Base-by-base conservation (phyloP, 768 basidiomycete genomes). In the Roridomyces roridus region DNA sequence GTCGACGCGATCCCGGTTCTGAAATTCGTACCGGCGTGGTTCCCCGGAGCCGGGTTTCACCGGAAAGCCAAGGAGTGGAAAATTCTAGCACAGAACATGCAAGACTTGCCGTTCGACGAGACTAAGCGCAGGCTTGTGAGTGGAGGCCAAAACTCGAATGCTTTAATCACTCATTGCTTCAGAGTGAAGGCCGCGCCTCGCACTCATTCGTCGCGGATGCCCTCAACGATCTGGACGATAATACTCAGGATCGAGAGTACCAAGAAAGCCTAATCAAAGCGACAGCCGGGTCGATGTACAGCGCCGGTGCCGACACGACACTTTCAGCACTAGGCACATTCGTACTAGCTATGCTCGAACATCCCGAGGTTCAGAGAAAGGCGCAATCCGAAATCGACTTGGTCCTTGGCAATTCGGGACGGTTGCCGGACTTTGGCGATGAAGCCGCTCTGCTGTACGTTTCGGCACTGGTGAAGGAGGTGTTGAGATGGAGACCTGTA, bases 31-130 rank as follows among this genome's bases (percentile, higher is more conserved):
- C 74, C 72, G 1, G 46, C 46, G 5, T 82, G 80, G 79, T 26
- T 81, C 10, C 80, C 80, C 24, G 81, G 81, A 1, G 74, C 77
- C 9, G 73, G 73, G 26, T 82, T 80, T 64, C 71, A 81, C 56
- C 69, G 67, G 29, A 70, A 67, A 37, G 79, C 79, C 2, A 65
- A 68, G 24, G 43, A 62, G 35, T 73, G 76, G 62, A 68, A 68
- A 24, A 67, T 62, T 18, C 61, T 72, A 8, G 69, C 71, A 14
- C 53, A 68, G 7, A 68, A 73, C 17, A 73, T 79, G 69, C 66
- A 71, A 17, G 70, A 77, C 29, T 59, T 68, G 7, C 80, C 80
- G 0, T 81, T 77, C 46, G 46, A 62, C 9, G 67, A 69, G 21
- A 72, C 75, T 5, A 68, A 74, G 24, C 58, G 65, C 28, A 49